Conservation (phyloP, 805 yeast genomes). For the Groenewaldozyma tartarivorans region DNA sequence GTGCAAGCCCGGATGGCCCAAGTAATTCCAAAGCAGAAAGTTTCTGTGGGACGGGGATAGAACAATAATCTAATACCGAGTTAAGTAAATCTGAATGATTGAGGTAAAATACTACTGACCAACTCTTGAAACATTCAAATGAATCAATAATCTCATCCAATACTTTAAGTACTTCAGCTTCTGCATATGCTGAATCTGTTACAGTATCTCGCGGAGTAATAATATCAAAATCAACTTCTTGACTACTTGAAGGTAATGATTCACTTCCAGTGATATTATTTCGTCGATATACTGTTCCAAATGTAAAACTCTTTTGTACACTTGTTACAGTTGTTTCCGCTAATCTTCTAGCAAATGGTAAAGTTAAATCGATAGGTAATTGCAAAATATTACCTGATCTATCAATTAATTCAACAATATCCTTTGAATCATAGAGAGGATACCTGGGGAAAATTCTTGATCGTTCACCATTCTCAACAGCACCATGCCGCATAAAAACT, state of each 20-base stretch:
- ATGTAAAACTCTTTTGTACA: conserved; percentile 53
- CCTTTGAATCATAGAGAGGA: conserved; percentile 55
- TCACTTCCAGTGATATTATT: conserved; percentile 32
- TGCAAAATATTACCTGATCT: conserved; percentile 81
- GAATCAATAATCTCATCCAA: conserved; percentile 60
- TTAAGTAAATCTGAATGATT: conserved; percentile 79
- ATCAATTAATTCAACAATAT: conserved; percentile 74
- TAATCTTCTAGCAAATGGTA: conserved; percentile 80
- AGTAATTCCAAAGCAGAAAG: conserved; percentile 58
- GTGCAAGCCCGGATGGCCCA: conserved; percentile 69
- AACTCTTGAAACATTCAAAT: conserved; percentile 57
- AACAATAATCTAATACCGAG: conserved; percentile 70
- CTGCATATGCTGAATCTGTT: conserved; percentile 46
- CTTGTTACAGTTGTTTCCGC: conserved; percentile 55
- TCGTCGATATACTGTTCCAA: conserved; percentile 76
- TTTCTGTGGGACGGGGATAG: conserved; percentile 65
- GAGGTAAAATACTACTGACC: conserved; percentile 50
- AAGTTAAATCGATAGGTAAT: conserved; percentile 77
- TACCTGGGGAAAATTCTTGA: conserved; percentile 74
- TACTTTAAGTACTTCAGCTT: conserved; percentile 82
- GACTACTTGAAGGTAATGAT: conserved; percentile 70
- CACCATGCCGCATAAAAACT: conserved; percentile 77
- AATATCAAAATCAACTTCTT: conserved; percentile 83
- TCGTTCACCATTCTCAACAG: conserved; percentile 60
- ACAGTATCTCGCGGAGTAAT: conserved; percentile 40